Base-by-base conservation (phyloP, 2,329 filamentous ascomycete genomes). In the Talaromyces sp. region DNA sequence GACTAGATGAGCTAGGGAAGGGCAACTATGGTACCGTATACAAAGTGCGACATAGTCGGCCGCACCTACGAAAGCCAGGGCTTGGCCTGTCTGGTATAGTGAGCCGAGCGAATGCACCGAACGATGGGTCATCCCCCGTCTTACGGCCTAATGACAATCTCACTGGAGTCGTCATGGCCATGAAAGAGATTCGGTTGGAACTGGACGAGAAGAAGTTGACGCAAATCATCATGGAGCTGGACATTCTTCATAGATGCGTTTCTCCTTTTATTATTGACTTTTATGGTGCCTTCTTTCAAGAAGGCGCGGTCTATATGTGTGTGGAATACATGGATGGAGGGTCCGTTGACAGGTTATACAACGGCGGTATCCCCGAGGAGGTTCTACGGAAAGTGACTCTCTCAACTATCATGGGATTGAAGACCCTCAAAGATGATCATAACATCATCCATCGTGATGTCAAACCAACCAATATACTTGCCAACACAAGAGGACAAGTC, bases 261-360 rank as follows among this genome's bases (percentile, higher is more conserved):
- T 97, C 93, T 1, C 94, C 95, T 0, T 97, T 94, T 78, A 98
- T 99, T 71, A 95, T 99, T 77, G 94, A 99, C 75, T 99, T 99
- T 73, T 99, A 98, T 76, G 95, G 95, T 0, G 95, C 95, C 5
- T 99, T 99, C 77, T 99, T 97, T 83, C 95, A 99, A 75, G 95
- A 99, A 81, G 94, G 95, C 31, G 95, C 95, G 0, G 95, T 99
- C 1, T 99, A 99, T 78, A 98, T 99, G 77, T 99, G 95, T 80
- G 97, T 99, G 77, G 95, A 99, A 79, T 97, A 93, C 79, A 99
- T 99, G 95, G 93, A 99, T 75, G 95, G 95, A 56, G 95, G 95
- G 7, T 98, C 93, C 43, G 93, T 98, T 74, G 95, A 99, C 83
- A 97, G 97, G 78, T 81, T 99, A 13, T 99, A 99, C 76, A 86